Percentiles rank a stretch among this genome's conserved stretches.
Evolutionary conservation across 129 eudicot genomes (phyloP).

Genomic region (Tanacetum coccineum): DNA sequence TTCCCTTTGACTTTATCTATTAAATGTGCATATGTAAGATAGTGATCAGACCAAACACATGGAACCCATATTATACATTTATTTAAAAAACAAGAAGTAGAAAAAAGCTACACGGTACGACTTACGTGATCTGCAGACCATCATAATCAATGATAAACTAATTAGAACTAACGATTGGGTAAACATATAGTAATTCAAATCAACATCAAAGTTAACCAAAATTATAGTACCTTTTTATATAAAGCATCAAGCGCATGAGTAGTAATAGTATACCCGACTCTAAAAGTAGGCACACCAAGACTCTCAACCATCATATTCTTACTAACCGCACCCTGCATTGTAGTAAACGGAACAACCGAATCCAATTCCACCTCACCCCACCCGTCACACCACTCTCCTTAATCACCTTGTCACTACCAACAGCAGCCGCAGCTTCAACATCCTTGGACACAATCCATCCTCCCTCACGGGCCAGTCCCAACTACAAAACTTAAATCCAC

Average conservation of each 20-base stretch:
- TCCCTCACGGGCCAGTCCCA: conserved; percentile 88
- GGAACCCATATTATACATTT: too few relatives aligned
- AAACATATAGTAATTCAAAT: too few relatives aligned
- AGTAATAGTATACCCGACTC: conserved; percentile 85
- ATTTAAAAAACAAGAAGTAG: too few relatives aligned
- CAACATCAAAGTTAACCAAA: not conserved
- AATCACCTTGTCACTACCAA: conserved; percentile 27
- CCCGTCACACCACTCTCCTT: not conserved
- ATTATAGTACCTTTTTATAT: conserved; percentile 78
- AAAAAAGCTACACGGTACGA: too few relatives aligned
- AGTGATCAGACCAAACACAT: not conserved
- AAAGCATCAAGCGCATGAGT: conserved; percentile 95
- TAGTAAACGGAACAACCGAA: conserved; percentile 15
- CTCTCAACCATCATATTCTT: conserved; percentile 86
- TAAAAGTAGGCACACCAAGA: conserved; percentile 76
- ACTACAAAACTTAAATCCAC: conserved; percentile 74
- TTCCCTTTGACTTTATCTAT: conserved; percentile 93
- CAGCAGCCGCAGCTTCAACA: conserved; percentile 62
- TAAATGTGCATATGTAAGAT: not conserved
- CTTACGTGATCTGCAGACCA: too few relatives aligned
- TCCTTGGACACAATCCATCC: conserved; percentile 97
- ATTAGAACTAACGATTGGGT: too few relatives aligned
- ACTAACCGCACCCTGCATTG: conserved; percentile 97
- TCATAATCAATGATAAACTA: too few relatives aligned
- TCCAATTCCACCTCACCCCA: conserved; percentile 50